phyloP scores from a whole-genome alignment of 2,329 filamentous ascomycete species.

The Epichloe sp. region DNA sequence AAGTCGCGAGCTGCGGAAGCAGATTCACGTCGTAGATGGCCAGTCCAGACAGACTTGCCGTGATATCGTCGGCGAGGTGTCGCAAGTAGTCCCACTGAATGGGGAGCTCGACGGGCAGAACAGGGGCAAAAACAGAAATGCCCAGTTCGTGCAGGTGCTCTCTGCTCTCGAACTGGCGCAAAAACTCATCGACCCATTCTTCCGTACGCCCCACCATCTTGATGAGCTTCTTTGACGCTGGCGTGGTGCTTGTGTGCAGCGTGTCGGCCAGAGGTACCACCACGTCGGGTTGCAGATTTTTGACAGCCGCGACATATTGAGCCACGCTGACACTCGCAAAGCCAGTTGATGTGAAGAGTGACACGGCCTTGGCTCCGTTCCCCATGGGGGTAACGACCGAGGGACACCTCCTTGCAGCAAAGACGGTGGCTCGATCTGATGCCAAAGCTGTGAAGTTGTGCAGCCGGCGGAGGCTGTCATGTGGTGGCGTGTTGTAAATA shows the following conservation, averaged over 20 bases:
- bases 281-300: constrained; percentile 64
- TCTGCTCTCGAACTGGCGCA: constrained; percentile 24
- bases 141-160: constrained; percentile 15
- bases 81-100: constrained; percentile 72
- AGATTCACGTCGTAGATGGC: constrained; percentile 67
- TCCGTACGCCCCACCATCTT: constrained; percentile 83
- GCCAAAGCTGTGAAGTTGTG: constrained; percentile 67
- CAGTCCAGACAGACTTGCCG: constrained; percentile 48
- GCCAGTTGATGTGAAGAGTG: constrained; percentile 76
- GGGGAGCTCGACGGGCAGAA: constrained; percentile 62
- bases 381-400: constrained; percentile 58
- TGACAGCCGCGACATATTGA: constrained; percentile 54
- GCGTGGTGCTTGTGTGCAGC: constrained; percentile 29
- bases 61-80: constrained; percentile 51
- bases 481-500: constrained; percentile 28
- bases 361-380: constrained; percentile 58
- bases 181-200: constrained; percentile 61
- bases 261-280: constrained; percentile 68
- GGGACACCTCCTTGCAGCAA: constrained; percentile 66
- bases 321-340: constrained; percentile 58
- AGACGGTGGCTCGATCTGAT: constrained; percentile 49
- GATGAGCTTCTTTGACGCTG: constrained; percentile 58
- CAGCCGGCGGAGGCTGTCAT: constrained; percentile 38
- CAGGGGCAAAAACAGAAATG: constrained; percentile 44
- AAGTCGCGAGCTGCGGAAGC: constrained; percentile 48